A percentile compares a stretch with the other conserved stretches of the same genome.
Conservation (phyloP, 1,139 yeast species). For the Zhuliangozyma blackwelliae region DNA sequence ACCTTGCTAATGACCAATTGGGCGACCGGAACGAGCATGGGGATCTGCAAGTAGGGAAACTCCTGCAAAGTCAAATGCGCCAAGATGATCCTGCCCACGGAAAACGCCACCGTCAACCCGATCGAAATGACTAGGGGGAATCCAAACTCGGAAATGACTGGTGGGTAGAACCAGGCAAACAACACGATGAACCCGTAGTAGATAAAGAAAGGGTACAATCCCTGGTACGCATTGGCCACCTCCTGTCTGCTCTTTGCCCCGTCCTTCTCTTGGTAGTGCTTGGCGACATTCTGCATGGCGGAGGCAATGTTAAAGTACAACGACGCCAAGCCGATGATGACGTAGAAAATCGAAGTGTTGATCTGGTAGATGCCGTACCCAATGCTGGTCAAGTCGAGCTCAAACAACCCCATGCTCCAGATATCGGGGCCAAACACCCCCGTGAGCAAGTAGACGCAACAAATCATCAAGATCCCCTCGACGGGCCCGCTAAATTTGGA, state of each 20-base stretch:
- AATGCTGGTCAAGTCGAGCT: constrained; percentile 31
- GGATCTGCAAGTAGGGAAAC: constrained; percentile 71
- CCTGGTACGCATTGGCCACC: constrained; percentile 48
- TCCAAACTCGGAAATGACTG: constrained; percentile 43
- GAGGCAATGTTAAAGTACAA: constrained; percentile 67
- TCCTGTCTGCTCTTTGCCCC: constrained; percentile 20
- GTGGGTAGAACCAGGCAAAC: constrained; percentile 46
- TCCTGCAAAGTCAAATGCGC: constrained; percentile 79
- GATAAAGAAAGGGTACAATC: constrained; percentile 65
- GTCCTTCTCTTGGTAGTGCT: constrained; percentile 36
- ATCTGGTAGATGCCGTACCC: constrained; percentile 24
- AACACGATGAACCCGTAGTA: constrained; percentile 56
- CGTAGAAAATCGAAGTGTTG: constrained; percentile 39
- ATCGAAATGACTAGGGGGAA: constrained; percentile 64
- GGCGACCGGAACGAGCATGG: constrained; percentile 60
- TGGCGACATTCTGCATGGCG: constrained; percentile 68
- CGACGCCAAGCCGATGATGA: constrained; percentile 49
- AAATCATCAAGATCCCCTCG: constrained; percentile 77
- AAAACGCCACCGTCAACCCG: constrained; percentile 75
- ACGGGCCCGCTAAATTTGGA: constrained; percentile 91
- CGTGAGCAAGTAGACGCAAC: constrained; percentile 52
- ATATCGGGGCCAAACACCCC: constrained; percentile 67
- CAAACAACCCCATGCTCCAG: constrained; percentile 47
- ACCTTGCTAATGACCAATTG: constrained; percentile 48
- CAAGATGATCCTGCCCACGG: constrained; percentile 84